A percentile compares a stretch with the other conserved stretches of the same genome.
These are phyloP conservation scores for Tricladium varicosporioides DNA, from an alignment of 2,329 filamentous ascomycete genomes.

Conservation along the genomic window DNA sequence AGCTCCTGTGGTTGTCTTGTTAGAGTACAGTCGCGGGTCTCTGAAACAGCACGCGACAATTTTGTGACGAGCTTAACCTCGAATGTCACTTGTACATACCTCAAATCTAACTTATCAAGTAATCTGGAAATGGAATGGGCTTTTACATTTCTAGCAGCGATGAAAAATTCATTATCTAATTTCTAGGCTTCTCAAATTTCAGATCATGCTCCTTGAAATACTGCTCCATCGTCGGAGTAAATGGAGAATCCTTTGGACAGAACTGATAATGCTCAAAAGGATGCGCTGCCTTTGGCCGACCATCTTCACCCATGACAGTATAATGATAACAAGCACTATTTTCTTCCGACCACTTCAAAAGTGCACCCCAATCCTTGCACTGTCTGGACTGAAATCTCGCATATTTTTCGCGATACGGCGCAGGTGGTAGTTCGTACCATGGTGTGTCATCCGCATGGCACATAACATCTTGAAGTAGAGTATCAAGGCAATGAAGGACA, in stretches of 20 bases:
- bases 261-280: conserved; percentile 1
- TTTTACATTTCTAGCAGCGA: no score
- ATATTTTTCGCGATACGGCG: conserved; percentile 7
- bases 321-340: conserved; percentile 3
- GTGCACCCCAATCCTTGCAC: conserved; percentile 3
- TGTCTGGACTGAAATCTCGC: conserved; percentile 1
- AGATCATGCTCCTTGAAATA: neutral
- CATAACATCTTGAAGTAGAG: conserved; percentile 1
- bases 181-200: no score
- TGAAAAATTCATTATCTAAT: no score
- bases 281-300: neutral
- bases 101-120: no score
- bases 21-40: no score
- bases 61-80: no score
- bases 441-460: conserved; percentile 8
- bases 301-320: neutral
- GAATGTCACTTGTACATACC: no score
- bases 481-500: conserved; percentile 7
- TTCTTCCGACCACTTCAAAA: neutral
- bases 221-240: conserved; percentile 1
- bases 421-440: conserved; percentile 6
- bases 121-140: no score
- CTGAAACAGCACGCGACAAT: no score
- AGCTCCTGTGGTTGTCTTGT: no score
- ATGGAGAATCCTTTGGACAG: conserved; percentile 8